Base-by-base conservation (phyloP, 176 grass and related monocot genomes). In the Puccinellia tenuiflora region DNA sequence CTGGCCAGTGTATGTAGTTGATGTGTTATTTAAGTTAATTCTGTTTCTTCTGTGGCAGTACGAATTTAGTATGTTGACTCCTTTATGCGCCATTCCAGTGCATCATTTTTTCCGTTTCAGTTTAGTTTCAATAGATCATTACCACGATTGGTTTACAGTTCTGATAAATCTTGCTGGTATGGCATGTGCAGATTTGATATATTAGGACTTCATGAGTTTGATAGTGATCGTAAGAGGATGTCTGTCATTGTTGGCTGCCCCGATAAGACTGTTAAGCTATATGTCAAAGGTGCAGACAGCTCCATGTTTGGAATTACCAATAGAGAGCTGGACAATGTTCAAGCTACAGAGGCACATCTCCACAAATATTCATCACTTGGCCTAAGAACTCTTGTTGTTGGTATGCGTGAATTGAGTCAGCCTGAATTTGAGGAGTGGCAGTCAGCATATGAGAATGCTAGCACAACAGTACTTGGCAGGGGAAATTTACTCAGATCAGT, bases 171-270 rank as follows among this genome's bases (percentile, higher is more conserved):
- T 43, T 84, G 13, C 60, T 83, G 55, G 40, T 78, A 60, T 70
- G 72, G 33, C 33, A 53, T 85, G 11, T 46, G 37, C 86, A 97
- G 95, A 82, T 97, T 87, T 83, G 84, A 91, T 80, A 77, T 97
- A 73, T 86, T 97, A 86, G 95, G 92, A 61, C 86, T 94, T 68
- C 95, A 97, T 85, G 95, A 94, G 55, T 97, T 97, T 84, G 95
- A 97, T 72, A 94, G 95, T 87, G 95, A 94, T 64, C 92, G 95
- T 64, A 97, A 97, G 84, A 89, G 92, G 66, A 97, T 97, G 95
- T 94, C 95, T 53, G 92, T 92, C 68, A 92, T 97, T 75, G 84
- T 97, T 29, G 68, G 86, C 63, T 94, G 88, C 53, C 92, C 90
- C 9, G 81, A 97, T 88, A 91, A 88, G 79, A 85, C 81, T 53